Conservation (phyloP, 1,284 basidiomycete species). For the Schizopora paradoxa region DNA sequence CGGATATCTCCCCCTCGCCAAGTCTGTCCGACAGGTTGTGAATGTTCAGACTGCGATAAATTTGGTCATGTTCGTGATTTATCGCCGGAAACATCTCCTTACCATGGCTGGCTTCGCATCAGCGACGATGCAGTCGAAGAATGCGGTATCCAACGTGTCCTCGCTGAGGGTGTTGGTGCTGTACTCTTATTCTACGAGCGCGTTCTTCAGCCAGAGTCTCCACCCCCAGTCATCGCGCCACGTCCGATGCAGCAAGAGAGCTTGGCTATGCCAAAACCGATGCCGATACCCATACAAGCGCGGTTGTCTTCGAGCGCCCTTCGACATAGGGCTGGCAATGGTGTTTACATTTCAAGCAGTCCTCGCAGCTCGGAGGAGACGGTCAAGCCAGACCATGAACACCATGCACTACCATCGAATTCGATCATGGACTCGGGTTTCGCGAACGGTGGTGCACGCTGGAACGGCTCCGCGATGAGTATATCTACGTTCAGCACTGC, state of each 20-base stretch:
- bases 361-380: constrained; percentile 58
- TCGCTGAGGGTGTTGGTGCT: constrained; percentile 65
- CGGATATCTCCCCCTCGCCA: constrained; percentile 43
- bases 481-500: background rate
- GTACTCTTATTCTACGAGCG: constrained; percentile 93
- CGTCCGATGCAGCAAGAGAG: constrained; percentile 4
- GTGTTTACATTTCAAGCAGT: constrained; percentile 27
- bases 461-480: background rate
- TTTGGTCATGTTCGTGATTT: constrained; percentile 40
- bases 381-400: constrained; percentile 45
- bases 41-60: constrained; percentile 37
- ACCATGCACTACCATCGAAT: too few relatives aligned
- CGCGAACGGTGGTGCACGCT: constrained; percentile 35
- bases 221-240: too few relatives aligned
- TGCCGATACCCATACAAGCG: background rate
- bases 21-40: constrained; percentile 42
- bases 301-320: constrained; percentile 3
- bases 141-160: constrained; percentile 68
- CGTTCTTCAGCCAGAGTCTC: constrained; percentile 39
- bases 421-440: too few relatives aligned
- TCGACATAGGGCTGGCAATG: constrained; percentile 6
- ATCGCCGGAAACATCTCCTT: constrained; percentile 29
- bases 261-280: background rate
- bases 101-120: constrained; percentile 77
- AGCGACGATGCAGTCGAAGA: constrained; percentile 82